Evolutionary conservation across 1,284 basidiomycete species (phyloP), one percentile per base, ranked within the genome.

Genomic region (Puccinia hordei): DNA sequence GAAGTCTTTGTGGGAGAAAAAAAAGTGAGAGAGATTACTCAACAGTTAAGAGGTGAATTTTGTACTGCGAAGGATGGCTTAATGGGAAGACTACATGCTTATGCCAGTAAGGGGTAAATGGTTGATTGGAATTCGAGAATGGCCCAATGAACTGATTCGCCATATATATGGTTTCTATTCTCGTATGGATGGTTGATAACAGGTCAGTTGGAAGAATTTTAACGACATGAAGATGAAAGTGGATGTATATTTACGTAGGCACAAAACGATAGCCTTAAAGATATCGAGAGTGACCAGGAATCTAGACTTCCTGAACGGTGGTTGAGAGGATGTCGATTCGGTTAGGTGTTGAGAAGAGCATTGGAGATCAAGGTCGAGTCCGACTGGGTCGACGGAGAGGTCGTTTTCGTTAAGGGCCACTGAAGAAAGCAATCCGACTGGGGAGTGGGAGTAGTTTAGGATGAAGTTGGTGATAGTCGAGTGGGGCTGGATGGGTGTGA

Each of bases 381-480:
- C 73, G 30, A 75, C 38, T 2, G 73, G 73, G 17, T 75, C 61
- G 59, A 75, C 73, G 9, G 73, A 75, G 27, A 75, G 33, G 55
- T 75, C 73, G 38, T 55, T 38, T 35, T 75, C 73, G 44, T 75
- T 75, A 1, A 75, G 51, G 24, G 73, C 59, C 12, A 75, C 73
- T 6, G 73, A 75, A 0, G 59, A 65, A 1, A 75, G 51, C 17
- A 75, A 35, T 12, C 46, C 59, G 17, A 27, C 41, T 6, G 27
- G 49, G 24, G 49, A 65, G 73, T 65, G 63, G 12, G 73, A 75
- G 59, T 51, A 65, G 55, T 33, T 51, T 30, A 65, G 73, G 59
- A 65, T 63, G 51, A 65, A 75, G 73, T 51, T 27, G 19, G 59
- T 75, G 73, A 51, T 41, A 44, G 44, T 49, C 3, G 73, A 75